Conservation (phyloP, 2,329 filamentous ascomycete species). For the Colletotrichum lini region DNA sequence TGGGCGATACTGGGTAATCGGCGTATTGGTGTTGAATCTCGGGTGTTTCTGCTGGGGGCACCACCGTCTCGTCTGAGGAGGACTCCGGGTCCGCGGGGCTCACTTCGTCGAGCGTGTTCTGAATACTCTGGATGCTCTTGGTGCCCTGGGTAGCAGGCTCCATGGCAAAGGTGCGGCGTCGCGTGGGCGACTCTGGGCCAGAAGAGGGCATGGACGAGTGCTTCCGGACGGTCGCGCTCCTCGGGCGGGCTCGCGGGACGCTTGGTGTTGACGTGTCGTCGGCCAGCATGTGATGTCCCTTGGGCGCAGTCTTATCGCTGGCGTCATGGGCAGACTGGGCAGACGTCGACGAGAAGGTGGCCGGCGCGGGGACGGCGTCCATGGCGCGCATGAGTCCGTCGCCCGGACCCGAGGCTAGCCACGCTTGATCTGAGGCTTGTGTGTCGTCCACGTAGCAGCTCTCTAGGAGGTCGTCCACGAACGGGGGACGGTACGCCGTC, state of each 20-base stretch:
- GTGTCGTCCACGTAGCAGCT: slow-evolving; percentile 1
- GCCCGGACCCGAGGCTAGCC: slow-evolving; percentile 26
- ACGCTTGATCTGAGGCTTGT: slow-evolving; percentile 11
- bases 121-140: background rate
- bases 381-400: slow-evolving; percentile 21
- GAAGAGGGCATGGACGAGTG: slow-evolving; percentile 24
- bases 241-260: slow-evolving; percentile 29
- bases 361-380: slow-evolving; percentile 23
- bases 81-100: slow-evolving; percentile 23
- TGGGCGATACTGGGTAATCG: slow-evolving; percentile 48
- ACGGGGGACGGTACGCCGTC: slow-evolving; percentile 26
- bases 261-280: slow-evolving; percentile 29
- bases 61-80: slow-evolving; percentile 35
- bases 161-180: slow-evolving; percentile 6
- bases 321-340: background rate
- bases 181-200: slow-evolving; percentile 7
- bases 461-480: slow-evolving; percentile 16
- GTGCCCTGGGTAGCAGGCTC: background rate
- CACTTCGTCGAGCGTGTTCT: slow-evolving; percentile 14
- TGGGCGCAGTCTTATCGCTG: slow-evolving; percentile 21
- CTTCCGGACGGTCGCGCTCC: slow-evolving; percentile 36
- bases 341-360: background rate
- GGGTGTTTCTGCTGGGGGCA: slow-evolving; percentile 5
- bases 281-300: slow-evolving; percentile 31
- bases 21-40: slow-evolving; percentile 5